Evolutionary conservation across 495 filamentous ascomycete species (phyloP), one percentile per base, ranked within the genome.

Genomic region (Tuber brumale): DNA sequence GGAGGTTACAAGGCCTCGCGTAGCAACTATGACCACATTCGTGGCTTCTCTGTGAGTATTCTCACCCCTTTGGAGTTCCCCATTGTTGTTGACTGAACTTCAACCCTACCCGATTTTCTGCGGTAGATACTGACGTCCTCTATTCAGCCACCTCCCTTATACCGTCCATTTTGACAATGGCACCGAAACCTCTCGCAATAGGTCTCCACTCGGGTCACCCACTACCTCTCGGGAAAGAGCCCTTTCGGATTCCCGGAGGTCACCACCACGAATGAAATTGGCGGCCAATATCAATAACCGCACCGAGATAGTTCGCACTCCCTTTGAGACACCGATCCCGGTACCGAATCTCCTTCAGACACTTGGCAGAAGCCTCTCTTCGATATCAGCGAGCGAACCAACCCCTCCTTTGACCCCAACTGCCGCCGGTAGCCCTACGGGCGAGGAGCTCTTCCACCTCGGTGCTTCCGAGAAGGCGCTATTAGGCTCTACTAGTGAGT

Each of bases 141-240:
- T 69, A 51, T 61, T 73, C 79, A 97, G 94, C 69, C 96, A 96
- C 83, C 90, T 97, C 42, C 94, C 94, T 9, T 92, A 96, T 82
- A 97, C 94, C 3, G 86, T 97, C 78, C 90, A 95, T 82, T 97
- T 97, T 42, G 78, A 80, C 45, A 79, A 79, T 76, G 78, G 75
- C 72, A 79, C 83, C 87, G 73, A 77, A 85, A 46, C 82, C 80
- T 71, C 81, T 84, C 70, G 74, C 79, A 42, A 82, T 80, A 79
- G 76, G 73, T 74, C 84, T 48, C 70, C 76, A 76, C 82, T 75
- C 81, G 70, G 74, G 76, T 74, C 74, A 70, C 74, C 72, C 76
- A 18, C 74, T 76, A 71, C 81, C 78, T 69, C 27, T 70, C 76
- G 73, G 51, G 76, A 75, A 12, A 73, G 70, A 19, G 4, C 51